Base-by-base conservation (phyloP, 179 eudicot genomes). In the Nepenthes alata region DNA sequence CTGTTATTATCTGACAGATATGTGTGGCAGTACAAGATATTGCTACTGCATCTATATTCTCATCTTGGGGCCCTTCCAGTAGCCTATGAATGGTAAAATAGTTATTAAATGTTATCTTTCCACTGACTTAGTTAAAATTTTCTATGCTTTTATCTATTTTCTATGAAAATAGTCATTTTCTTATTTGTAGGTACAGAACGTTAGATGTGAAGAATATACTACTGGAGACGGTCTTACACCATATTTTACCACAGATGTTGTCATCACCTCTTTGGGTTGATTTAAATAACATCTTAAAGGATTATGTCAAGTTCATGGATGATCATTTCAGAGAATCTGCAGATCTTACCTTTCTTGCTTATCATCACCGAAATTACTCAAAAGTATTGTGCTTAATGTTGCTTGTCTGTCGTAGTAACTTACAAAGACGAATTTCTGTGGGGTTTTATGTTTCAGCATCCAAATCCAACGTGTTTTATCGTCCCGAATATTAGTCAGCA, bases 291-390 rank as follows among this genome's bases (percentile, higher is more conserved):
- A 78, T 81, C 64, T 67, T 91, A 77, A 79, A 71, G 37, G 95
- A 87, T 49, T 91, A 89, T 75, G 75, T 91, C 59, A 86, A 71
- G 73, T 89, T 91, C 81, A 89, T 89, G 96, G 95, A 89, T 71
- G 96, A 86, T 62, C 84, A 91, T 77, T 79, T 89, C 56, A 77
- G 83, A 70, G 98, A 91, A 81, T 84, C 96, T 67, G 98, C 96
- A 44, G 98, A 91, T 70, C 95, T 86, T 68, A 86, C 98, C 2
- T 91, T 86, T 78, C 91, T 89, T 70, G 95, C 98, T 44, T 91
- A 89, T 72, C 96, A 95, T 48, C 96, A 91, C 72, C 77, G 95
- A 48, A 91, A 85, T 71, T 91, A 91, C 70, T 89, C 98, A 53
- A 91, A 91, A 70, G 98, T 91, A 83, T 48, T 2, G 13, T 52